phyloP scores from a whole-genome alignment of 176 grass and related monocot genomes.

The Canna indica region DNA sequence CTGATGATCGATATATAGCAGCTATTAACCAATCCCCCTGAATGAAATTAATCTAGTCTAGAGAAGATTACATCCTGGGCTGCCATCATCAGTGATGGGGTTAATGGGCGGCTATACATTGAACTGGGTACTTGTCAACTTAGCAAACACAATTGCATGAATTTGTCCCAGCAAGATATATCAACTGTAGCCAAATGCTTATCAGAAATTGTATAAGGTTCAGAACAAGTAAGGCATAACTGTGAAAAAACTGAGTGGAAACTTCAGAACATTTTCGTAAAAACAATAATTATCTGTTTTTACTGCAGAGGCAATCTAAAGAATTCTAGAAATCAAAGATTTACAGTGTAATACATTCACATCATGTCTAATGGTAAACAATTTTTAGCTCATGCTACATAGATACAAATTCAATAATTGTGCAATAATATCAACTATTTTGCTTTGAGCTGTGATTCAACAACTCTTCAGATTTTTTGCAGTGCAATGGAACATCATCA shows the following conservation, averaged over 20 bases:
- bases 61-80: too few relatives aligned
- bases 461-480: conserved; percentile 34
- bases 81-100: too few relatives aligned
- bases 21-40: too few relatives aligned
- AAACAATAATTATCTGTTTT: background rate
- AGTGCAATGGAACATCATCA: conserved; percentile 28
- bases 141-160: too few relatives aligned
- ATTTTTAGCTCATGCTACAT: conserved; percentile 28
- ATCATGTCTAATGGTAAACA: conserved; percentile 23
- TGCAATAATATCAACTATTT: conserved; percentile 7
- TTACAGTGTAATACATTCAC: conserved; percentile 9
- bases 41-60: too few relatives aligned
- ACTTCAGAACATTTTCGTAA: background rate
- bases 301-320: background rate
- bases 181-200: background rate
- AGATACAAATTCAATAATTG: conserved; percentile 36
- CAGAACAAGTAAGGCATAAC: too few relatives aligned
- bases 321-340: background rate
- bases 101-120: too few relatives aligned
- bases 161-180: background rate
- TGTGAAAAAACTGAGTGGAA: too few relatives aligned
- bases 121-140: too few relatives aligned
- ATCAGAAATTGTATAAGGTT: background rate
- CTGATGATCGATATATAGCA: too few relatives aligned
- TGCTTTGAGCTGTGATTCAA: conserved; percentile 24